A percentile compares a stretch with the other conserved stretches of the same genome.
Evolutionary conservation across 2,329 filamentous ascomycete genomes (phyloP).

Genomic region (Ceratocystis alfenasii): DNA sequence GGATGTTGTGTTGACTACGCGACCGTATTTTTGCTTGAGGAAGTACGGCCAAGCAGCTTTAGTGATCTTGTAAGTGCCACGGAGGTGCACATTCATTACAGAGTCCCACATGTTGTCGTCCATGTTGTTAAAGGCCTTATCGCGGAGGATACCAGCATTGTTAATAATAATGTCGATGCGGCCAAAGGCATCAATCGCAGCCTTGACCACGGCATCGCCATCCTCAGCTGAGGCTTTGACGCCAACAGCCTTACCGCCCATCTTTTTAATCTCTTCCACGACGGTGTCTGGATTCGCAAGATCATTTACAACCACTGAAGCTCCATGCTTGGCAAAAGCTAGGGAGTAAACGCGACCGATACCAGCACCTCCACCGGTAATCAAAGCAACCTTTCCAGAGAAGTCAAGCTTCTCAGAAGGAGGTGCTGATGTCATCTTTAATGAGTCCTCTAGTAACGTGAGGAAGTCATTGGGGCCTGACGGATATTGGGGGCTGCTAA

Average conservation of each 20-base stretch:
- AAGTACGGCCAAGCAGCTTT: constrained; percentile 98
- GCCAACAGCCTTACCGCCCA: constrained; percentile 79
- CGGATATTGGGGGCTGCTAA: constrained; percentile 71
- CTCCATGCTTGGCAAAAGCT: constrained; percentile 73
- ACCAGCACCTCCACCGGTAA: constrained; percentile 80
- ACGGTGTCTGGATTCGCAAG: constrained; percentile 83
- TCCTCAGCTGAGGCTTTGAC: constrained; percentile 92
- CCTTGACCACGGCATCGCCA: constrained; percentile 81
- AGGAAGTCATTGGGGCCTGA: constrained; percentile 80
- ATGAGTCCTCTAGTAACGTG: constrained; percentile 67
- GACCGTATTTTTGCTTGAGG: constrained; percentile 96
- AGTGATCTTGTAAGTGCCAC: constrained; percentile 90
- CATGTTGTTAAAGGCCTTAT: constrained; percentile 98
- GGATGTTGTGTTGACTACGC: constrained; percentile 91
- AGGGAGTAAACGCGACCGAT: constrained; percentile 86
- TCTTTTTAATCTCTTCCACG: constrained; percentile 81
- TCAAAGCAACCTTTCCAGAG: constrained; percentile 69
- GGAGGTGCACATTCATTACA: constrained; percentile 82
- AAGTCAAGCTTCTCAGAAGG: constrained; percentile 66
- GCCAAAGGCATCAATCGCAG: constrained; percentile 83
- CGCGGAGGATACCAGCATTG: constrained; percentile 93
- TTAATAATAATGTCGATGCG: constrained; percentile 93
- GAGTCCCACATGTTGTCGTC: constrained; percentile 86
- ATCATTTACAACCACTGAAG: constrained; percentile 87
- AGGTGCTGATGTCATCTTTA: constrained; percentile 62